These are phyloP conservation scores for Hydnum rufescens DNA, from an alignment of 768 basidiomycete species.

Conservation along the genomic window DNA sequence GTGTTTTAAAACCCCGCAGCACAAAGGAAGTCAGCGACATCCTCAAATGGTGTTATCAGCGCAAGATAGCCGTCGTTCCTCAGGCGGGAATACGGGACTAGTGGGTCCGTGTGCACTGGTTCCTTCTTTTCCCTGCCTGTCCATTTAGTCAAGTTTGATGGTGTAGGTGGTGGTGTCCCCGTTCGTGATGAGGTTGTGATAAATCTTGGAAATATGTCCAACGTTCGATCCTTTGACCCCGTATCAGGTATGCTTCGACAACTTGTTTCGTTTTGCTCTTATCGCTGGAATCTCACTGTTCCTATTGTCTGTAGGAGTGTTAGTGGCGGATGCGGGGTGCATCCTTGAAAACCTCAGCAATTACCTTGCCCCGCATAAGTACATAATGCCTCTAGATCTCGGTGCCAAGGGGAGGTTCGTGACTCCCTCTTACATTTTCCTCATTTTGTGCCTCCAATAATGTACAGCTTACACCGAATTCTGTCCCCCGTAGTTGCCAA, in stretches of 20 bases:
- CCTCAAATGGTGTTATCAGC: slow-evolving; percentile 66
- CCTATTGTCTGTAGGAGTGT: slow-evolving; percentile 54
- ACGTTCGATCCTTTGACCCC: slow-evolving; percentile 64
- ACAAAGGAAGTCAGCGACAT: slow-evolving; percentile 77
- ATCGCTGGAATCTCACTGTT: too few species aligned
- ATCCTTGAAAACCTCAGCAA: slow-evolving; percentile 77
- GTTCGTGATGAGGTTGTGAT: slow-evolving; percentile 73
- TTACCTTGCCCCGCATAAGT: slow-evolving; percentile 66
- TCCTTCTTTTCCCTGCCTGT: too few species aligned
- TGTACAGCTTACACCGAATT: too few species aligned
- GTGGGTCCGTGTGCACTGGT: slow-evolving; percentile 59
- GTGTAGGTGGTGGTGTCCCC: slow-evolving; percentile 56
- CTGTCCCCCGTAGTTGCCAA: slow-evolving; percentile 46
- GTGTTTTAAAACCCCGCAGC: slow-evolving; percentile 76
- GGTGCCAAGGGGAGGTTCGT: slow-evolving; percentile 85
- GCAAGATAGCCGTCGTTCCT: slow-evolving; percentile 76
- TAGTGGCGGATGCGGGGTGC: slow-evolving; percentile 89
- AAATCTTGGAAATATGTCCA: slow-evolving; percentile 63
- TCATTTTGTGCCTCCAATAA: neutral
- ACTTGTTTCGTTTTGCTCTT: slow-evolving; percentile 6
- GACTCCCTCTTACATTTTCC: neutral
- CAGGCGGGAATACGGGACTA: slow-evolving; percentile 95
- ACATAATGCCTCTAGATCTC: slow-evolving; percentile 92
- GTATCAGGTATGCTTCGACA: slow-evolving; percentile 40
- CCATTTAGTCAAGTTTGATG: neutral